Evolutionary conservation across 2,329 filamentous ascomycete genomes (phyloP), one percentile per base, ranked within the genome.

Genomic region (Colletotrichum tanaceti): DNA sequence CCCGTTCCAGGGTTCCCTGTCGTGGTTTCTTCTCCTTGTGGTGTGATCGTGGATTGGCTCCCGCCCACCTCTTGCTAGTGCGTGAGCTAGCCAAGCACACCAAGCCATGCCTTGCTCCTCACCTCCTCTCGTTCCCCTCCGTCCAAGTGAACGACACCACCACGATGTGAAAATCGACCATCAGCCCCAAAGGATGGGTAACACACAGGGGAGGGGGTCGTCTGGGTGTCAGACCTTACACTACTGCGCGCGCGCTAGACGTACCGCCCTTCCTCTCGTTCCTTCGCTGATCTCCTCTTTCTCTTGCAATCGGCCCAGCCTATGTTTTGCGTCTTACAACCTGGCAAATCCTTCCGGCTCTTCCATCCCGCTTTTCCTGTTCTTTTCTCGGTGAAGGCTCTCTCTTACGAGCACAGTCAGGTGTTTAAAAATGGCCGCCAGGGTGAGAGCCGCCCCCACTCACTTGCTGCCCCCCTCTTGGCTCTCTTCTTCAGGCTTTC

Each of bases 351-450:
- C 54, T 43, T 60, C 32, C 44, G 41, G 41, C 47, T 32, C 32
- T 35, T 32, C 53, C 39, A 35, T 35, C 3, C 49, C 22, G 20
- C 38, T 38, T 47, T 11, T n/a, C 22, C 22, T 52, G 22, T 38
- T 18, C 32, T 32, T 24, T 20, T 54, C 20, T 7, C 10, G 18
- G 24, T n/a, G 46, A 20, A n/a, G 11, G 47, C 35, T 14, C 14
- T 14, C 14, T 44, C 47, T 43, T 64, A 59, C 60, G 65, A 65
- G 50, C 50, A 52, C 54, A 22, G 55, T 53, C 22, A 64, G 60
- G 39, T 68, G 60, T 20, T 59, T 60, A 41, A 52, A 62, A 68
- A 70, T 68, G 63, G 52, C 63, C n/a, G 32, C 67, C 10, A 54
- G 54, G 20, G 63, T 70, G 20, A 50, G 63, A 54, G 41, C 54